These are phyloP conservation scores for Henckelia pumila DNA, from an alignment of 257 asterid species.

Conservation along the genomic window DNA sequence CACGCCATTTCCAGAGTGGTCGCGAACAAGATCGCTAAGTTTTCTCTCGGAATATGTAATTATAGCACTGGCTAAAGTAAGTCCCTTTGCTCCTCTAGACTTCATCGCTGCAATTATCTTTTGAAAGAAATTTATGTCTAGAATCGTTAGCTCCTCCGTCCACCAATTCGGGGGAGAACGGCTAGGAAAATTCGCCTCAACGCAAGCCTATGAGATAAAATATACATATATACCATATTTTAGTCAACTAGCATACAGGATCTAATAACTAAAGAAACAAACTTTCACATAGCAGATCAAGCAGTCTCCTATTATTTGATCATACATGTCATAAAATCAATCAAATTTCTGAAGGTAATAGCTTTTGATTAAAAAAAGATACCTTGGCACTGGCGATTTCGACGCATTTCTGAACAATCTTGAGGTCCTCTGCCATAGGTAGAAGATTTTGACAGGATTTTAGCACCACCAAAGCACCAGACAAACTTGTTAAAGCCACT, in stretches of 20 bases:
- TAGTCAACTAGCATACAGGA: neutral
- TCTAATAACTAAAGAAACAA: neutral
- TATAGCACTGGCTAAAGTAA: slow-evolving; percentile 75
- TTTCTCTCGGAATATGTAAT: slow-evolving; percentile 75
- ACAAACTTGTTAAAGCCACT: slow-evolving; percentile 76
- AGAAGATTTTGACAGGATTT: slow-evolving; percentile 83
- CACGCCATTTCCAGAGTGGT: slow-evolving; percentile 62
- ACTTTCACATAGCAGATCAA: neutral
- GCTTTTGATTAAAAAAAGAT: neutral
- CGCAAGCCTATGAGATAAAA: slow-evolving; percentile 57
- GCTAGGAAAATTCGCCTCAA: slow-evolving; percentile 92
- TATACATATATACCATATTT: neutral
- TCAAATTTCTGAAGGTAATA: neutral
- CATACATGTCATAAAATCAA: neutral
- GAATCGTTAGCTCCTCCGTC: slow-evolving; percentile 89
- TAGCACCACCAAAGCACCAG: slow-evolving; percentile 80
- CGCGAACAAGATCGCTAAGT: slow-evolving; percentile 74
- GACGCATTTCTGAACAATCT: slow-evolving; percentile 65
- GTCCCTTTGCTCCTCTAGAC: slow-evolving; percentile 67
- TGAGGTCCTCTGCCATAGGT: slow-evolving; percentile 79
- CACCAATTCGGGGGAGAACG: slow-evolving; percentile 98
- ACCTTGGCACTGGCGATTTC: slow-evolving; percentile 90
- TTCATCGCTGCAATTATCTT: slow-evolving; percentile 62
- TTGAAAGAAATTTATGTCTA: slow-evolving; percentile 61
- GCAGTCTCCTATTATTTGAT: neutral